Evolutionary conservation across 192 early-diverging fungal species (phyloP).

Genomic region (Chytriomyces sp.): DNA sequence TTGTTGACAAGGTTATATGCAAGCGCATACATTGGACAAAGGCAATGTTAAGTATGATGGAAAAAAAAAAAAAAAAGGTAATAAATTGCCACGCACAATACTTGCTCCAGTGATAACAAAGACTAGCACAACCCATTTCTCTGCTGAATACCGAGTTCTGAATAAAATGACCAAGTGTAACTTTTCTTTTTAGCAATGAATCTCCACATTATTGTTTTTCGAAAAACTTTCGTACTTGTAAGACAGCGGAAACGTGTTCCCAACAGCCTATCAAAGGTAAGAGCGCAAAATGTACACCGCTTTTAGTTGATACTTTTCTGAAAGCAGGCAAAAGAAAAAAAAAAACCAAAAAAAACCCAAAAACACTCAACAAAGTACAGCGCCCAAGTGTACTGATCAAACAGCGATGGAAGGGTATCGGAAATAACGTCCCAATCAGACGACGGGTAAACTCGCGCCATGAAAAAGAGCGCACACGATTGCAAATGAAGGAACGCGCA

Average conservation of each 20-base stretch:
- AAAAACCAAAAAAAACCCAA: conserved; percentile 21
- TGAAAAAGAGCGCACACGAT: conserved; percentile 44
- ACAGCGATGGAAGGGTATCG: conserved; percentile 23
- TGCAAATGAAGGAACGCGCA: conserved; percentile 48
- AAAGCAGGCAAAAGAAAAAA: neutral
- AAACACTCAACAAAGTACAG: conserved; percentile 6
- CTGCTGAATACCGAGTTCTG: conserved; percentile 35
- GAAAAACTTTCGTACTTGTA: conserved; percentile 35
- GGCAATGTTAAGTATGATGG: too few relatives aligned
- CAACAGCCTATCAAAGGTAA: conserved; percentile 26
- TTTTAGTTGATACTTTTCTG: neutral
- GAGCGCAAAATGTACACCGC: neutral
- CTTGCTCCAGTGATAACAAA: conserved; percentile 43
- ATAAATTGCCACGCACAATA: conserved; percentile 13
- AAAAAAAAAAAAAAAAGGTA: too few relatives aligned
- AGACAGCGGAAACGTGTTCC: conserved; percentile 44
- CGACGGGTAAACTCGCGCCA: conserved; percentile 28
- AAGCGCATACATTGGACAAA: too few relatives aligned
- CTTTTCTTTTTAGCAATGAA: neutral
- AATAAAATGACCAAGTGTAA: neutral
- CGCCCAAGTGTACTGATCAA: conserved; percentile 49
- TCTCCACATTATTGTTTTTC: neutral
- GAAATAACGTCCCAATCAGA: conserved; percentile 20
- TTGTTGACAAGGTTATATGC: neutral
- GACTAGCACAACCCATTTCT: conserved; percentile 45